phyloP scores from a whole-genome alignment of 2,329 filamentous ascomycete genomes.

The Xylariaceae sp. region DNA sequence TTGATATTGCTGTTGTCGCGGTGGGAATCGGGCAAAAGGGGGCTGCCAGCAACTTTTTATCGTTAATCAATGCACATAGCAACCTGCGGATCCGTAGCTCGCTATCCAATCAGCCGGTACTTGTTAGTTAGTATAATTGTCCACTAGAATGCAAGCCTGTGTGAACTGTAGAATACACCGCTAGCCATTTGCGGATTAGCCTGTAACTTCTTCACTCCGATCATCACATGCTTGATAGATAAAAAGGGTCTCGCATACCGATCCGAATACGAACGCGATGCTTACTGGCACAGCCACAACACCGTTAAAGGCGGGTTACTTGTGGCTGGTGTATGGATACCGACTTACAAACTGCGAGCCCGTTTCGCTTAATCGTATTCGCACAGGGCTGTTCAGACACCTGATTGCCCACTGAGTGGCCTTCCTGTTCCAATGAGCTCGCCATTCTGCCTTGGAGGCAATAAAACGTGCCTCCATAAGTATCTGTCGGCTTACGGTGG shows the following conservation, averaged over 20 bases:
- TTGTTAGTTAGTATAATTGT: neutral
- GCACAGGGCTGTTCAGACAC: too few relatives aligned
- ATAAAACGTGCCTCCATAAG: too few relatives aligned
- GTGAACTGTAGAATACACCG: neutral
- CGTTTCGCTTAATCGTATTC: too few relatives aligned
- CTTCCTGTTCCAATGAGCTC: too few relatives aligned
- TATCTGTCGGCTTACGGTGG: too few relatives aligned
- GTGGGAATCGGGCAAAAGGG: constrained; percentile 8
- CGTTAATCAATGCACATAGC: neutral
- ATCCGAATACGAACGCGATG: constrained; percentile 23
- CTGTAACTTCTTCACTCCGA: neutral
- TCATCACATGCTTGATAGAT: neutral
- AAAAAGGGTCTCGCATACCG: neutral
- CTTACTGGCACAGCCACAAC: too few relatives aligned
- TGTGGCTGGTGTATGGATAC: constrained; percentile 2
- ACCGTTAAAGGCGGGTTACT: neutral
- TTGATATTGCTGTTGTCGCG: constrained; percentile 6
- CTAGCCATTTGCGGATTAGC: neutral
- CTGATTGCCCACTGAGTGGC: too few relatives aligned
- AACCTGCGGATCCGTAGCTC: neutral
- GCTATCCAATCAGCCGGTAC: neutral
- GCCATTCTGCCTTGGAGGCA: too few relatives aligned
- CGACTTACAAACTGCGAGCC: too few relatives aligned
- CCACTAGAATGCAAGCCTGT: neutral
- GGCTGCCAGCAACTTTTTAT: constrained; percentile 19